Conservation (phyloP, 768 basidiomycete genomes). For the Paxillus rubicundulus region DNA sequence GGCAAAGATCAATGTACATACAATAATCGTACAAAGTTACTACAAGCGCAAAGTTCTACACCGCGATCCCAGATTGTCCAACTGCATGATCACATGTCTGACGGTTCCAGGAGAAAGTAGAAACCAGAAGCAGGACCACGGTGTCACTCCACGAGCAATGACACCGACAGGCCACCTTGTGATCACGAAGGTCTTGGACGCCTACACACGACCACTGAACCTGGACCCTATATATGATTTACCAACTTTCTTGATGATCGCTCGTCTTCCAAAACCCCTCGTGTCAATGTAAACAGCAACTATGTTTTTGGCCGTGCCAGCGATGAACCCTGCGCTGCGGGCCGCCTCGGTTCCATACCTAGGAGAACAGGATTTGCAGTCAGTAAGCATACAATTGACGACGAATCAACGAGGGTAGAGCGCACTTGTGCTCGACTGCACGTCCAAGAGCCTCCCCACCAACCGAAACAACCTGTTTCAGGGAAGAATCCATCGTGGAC, state of each 20-base stretch:
- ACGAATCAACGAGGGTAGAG: background rate
- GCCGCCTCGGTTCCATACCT: conserved; percentile 66
- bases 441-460: conserved; percentile 47
- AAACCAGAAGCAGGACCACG: too few relatives aligned
- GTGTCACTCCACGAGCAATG: too few relatives aligned
- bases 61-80: too few relatives aligned
- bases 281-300: conserved; percentile 77
- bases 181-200: background rate
- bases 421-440: conserved; percentile 57
- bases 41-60: too few relatives aligned
- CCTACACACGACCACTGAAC: conserved; percentile 20
- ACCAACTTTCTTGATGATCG: conserved; percentile 62
- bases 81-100: too few relatives aligned
- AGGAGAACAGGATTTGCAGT: background rate
- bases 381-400: background rate
- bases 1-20: too few relatives aligned
- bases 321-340: conserved; percentile 54
- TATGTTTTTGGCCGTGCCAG: conserved; percentile 68
- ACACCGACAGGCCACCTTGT: background rate
- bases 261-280: conserved; percentile 66
- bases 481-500: conserved; percentile 60
- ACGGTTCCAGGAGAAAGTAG: too few relatives aligned
- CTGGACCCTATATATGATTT: conserved; percentile 54
- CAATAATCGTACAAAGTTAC: too few relatives aligned
- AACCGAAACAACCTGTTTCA: conserved; percentile 49